Percentiles rank a stretch among this genome's conserved stretches.
Conservation (phyloP, 768 basidiomycete species). For the Mycena rebaudengoi region DNA sequence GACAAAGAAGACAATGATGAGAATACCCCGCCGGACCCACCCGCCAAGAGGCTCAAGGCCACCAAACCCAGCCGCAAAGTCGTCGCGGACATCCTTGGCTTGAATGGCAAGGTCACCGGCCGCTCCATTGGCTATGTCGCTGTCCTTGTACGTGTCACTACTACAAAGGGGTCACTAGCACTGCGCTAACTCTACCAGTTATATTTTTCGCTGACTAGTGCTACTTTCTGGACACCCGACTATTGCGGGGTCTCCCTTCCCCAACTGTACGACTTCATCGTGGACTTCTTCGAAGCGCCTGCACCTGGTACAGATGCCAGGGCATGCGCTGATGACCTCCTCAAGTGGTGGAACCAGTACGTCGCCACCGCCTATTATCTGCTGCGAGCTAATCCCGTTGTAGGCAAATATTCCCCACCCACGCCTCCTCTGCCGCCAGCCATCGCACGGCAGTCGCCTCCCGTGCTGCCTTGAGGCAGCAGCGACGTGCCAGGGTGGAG, state of each 20-base stretch:
- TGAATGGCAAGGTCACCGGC: slow-evolving; percentile 7
- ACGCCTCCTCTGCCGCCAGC: neutral
- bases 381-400: too few relatives aligned
- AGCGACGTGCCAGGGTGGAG: too few relatives aligned
- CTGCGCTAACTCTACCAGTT: neutral
- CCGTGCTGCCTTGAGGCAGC: neutral
- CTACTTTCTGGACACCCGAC: neutral
- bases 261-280: slow-evolving; percentile 17
- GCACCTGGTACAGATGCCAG: neutral
- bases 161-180: neutral
- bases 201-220: neutral
- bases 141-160: neutral
- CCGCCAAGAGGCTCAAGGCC: neutral
- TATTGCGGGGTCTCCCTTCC: neutral
- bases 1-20: slow-evolving; percentile 4
- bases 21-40: slow-evolving; percentile 9
- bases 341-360: slow-evolving; percentile 22
- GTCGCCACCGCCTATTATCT: neutral
- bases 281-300: slow-evolving; percentile 17
- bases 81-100: neutral
- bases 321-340: neutral
- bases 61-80: neutral
- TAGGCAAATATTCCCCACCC: too few relatives aligned
- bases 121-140: slow-evolving; percentile 13
- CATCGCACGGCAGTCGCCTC: neutral